Evolutionary conservation across 2,329 filamentous ascomycete genomes (phyloP).

Genomic region (Pseudogymnoascus verrucosus): DNA sequence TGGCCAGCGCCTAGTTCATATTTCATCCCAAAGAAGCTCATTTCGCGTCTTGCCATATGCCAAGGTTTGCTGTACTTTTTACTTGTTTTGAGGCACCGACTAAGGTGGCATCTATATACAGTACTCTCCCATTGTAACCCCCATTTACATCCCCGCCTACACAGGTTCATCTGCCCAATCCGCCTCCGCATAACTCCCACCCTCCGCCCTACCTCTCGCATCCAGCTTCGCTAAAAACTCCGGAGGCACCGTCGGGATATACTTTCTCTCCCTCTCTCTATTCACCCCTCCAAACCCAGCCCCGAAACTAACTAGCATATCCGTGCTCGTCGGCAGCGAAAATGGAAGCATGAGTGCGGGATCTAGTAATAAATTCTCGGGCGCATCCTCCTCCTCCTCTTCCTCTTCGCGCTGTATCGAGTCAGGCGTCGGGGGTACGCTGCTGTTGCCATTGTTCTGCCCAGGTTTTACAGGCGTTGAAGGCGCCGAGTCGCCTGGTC

Average conservation of each 20-base stretch:
- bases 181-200: not conserved
- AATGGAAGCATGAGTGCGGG: constrained; percentile 91
- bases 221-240: constrained; percentile 90
- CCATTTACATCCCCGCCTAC: not conserved
- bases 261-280: constrained; percentile 84
- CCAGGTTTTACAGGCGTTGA: constrained; percentile 36
- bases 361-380: constrained; percentile 72
- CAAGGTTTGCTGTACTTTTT: not conserved
- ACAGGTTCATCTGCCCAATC: constrained; percentile 4
- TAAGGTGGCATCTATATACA: not conserved
- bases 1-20: too few species aligned
- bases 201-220: constrained; percentile 22
- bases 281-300: constrained; percentile 92
- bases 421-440: constrained; percentile 36
- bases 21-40: too few species aligned
- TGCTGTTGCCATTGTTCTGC: constrained; percentile 26
- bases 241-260: constrained; percentile 88
- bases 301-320: constrained; percentile 94
- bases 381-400: constrained; percentile 57
- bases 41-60: too few species aligned
- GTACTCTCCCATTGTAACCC: not conserved
- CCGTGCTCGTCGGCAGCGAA: constrained; percentile 87
- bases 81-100: not conserved
- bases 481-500: constrained; percentile 31
- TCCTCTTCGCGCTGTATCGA: constrained; percentile 20